These are phyloP conservation scores for Rhododendron mucronatum DNA, from an alignment of 148 eudicot genomes.

Conservation along the genomic window DNA sequence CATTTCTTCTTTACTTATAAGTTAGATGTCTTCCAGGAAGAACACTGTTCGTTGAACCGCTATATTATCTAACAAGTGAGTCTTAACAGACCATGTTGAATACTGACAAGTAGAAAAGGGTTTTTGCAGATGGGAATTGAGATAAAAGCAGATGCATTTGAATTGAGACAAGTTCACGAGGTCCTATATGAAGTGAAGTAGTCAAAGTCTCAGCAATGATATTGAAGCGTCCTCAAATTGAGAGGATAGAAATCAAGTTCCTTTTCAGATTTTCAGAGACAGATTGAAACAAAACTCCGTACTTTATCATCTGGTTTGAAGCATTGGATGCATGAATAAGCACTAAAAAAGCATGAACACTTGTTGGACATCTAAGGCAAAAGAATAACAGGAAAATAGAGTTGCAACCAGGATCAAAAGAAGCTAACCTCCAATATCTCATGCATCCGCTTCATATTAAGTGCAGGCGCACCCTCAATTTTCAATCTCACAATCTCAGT, in stretches of 20 bases:
- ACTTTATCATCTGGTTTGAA: neutral
- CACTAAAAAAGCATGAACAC: neutral
- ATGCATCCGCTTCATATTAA: slow-evolving; percentile 88
- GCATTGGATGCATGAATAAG: neutral
- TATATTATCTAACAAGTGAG: neutral
- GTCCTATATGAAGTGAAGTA: neutral
- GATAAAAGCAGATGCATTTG: neutral
- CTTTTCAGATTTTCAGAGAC: neutral
- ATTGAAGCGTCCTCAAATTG: neutral
- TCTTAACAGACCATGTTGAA: neutral
- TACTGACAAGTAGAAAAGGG: neutral
- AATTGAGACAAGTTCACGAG: neutral
- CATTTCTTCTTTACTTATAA: neutral
- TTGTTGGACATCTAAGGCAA: neutral
- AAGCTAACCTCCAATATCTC: slow-evolving; percentile 81
- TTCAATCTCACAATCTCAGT: slow-evolving; percentile 75
- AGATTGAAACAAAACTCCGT: neutral
- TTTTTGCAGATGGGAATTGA: neutral
- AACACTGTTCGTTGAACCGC: neutral
- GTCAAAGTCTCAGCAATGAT: neutral
- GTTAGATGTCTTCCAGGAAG: neutral
- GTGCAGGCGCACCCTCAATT: slow-evolving; percentile 85
- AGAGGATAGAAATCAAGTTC: neutral
- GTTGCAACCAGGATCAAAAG: neutral
- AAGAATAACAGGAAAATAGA: neutral